These are phyloP conservation scores for Dryadomyces quercivorus DNA, from an alignment of 2,329 filamentous ascomycete genomes.

Conservation along the genomic window DNA sequence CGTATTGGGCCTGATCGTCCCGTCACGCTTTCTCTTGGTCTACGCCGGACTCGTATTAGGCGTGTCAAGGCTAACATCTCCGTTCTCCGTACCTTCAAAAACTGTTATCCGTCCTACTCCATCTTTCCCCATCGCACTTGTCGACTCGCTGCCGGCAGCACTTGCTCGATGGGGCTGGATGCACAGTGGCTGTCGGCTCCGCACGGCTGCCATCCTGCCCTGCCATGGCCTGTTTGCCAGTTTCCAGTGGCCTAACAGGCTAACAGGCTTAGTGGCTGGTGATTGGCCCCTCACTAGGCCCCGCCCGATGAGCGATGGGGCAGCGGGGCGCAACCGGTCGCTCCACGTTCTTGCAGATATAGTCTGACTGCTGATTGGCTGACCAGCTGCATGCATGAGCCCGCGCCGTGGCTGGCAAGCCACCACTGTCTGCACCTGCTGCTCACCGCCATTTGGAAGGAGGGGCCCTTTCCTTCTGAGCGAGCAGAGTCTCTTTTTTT, in stretches of 20 bases:
- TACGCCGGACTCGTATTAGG: background rate
- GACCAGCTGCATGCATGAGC: slow-evolving; percentile 9
- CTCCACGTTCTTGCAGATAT: slow-evolving; percentile 10
- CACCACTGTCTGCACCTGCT: slow-evolving; percentile 4
- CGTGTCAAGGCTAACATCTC: too few relatives aligned
- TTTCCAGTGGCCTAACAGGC: background rate
- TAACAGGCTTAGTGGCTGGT: slow-evolving; percentile 6
- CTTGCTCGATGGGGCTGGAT: background rate
- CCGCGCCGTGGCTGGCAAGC: slow-evolving; percentile 13
- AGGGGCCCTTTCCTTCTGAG: background rate
- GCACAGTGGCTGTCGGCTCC: background rate
- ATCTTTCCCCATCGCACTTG: too few relatives aligned
- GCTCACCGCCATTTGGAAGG: slow-evolving; percentile 11
- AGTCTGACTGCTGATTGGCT: slow-evolving; percentile 6
- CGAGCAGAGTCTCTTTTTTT: background rate
- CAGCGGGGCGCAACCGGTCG: slow-evolving; percentile 7
- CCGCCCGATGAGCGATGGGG: slow-evolving; percentile 2
- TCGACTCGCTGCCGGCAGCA: background rate
- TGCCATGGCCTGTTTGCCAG: background rate
- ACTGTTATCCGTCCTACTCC: too few relatives aligned
- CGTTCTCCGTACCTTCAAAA: too few relatives aligned
- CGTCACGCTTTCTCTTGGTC: background rate
- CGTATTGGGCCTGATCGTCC: background rate
- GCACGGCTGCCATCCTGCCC: background rate
- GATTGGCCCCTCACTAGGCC: slow-evolving; percentile 7